Base-by-base conservation (phyloP, 768 basidiomycete genomes). In the Rhodotorula diobovata region DNA sequence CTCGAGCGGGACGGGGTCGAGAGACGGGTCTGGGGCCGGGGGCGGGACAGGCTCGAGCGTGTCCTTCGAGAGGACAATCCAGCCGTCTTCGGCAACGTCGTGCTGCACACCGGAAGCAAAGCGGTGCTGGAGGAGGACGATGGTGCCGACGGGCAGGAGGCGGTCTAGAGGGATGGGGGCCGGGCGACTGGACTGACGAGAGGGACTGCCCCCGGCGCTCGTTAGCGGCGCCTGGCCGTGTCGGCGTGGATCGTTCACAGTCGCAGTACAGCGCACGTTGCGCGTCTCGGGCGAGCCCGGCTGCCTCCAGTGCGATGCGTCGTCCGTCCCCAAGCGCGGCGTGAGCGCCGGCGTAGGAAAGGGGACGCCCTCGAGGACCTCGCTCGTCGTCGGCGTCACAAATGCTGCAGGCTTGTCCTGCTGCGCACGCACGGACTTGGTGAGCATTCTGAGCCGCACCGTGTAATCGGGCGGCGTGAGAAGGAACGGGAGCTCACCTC, bases 111-210 rank as follows among this genome's bases (percentile, higher is more conserved):
- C n/a, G 34, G 25, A 0, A 10, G 8, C 16, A 18, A 68, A 30
- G 11, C n/a, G 10, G 14, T 60, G 46, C 0, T n/a, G 12, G 9
- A 20, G 20, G 4, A 69, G 57, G 28, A 66, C 14, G 57, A 69
- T 21, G 16, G 65, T 70, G 1, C 72, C 72, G 32, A 53, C 57
- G 1, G 61, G 56, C 14, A 69, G 11, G 51, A 73, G 68, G 35
- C 57, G 60, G 53, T 61, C 56, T 51, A 73, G 68, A 0, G 72
- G 57, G 1, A n/a, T n/a, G n/a, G 66, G 21, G 20, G 12, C 21
- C 0, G 8, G 4, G 2, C 8, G 35, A 39, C 39, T 2, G 30
- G 11, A 32, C 25, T 32, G n/a, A 28, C 41, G 55, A 9, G 32
- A 37, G 39, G 45, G 16, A 53, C 37, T 9, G 37, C 30, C 4